Base-by-base conservation (phyloP, 1,284 basidiomycete species). In the Heliocybe sulcata region DNA sequence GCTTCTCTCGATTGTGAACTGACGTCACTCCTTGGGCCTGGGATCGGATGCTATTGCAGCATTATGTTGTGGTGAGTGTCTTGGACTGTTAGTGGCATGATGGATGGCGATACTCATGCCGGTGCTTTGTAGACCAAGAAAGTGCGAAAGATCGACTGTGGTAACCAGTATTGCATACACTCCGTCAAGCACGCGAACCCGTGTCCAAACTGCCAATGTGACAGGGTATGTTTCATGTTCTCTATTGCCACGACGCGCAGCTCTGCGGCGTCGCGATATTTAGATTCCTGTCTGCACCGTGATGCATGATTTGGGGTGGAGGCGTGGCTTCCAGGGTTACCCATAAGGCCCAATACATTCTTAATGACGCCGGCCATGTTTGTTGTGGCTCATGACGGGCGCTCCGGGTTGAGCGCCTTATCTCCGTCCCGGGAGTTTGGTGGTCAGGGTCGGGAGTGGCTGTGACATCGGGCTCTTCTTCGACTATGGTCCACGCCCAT, bases 71-170 rank as follows among this genome's bases (percentile, higher is more conserved):
- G 61, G 79, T 81, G 59, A 63, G 79, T 67, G n/a, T 51, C 16
- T 16, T 27, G 33, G 9, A 16, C 33, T 9, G 33, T 9, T 47
- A 52, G 29, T 54, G 20, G 49, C 53, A 54, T 56, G 60, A 57
- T 60, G 56, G 14, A n/a, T n/a, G n/a, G n/a, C n/a, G n/a, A n/a
- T n/a, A n/a, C 29, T 31, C 12, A 31, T 12, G 29, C 12, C 12
- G 29, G 57, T 57, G 59, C 47, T 59, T 51, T 35, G 52, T 64
- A 87, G 83, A 87, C 82, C 6, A 75, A 71, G 59, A 79, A 77
- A 60, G 65, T 84, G 55, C 67, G 69, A 50, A 85, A 85, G 65
- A 73, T 77, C 50, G 87, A 90, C 68, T 90, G 87, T 65, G 61
- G 63, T 42, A 80, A 67, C 60, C 71, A 68, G 4, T 82, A 74